Evolutionary conservation across 192 early-diverging fungal genomes (phyloP).

Genomic region (Umbelopsis sp.): DNA sequence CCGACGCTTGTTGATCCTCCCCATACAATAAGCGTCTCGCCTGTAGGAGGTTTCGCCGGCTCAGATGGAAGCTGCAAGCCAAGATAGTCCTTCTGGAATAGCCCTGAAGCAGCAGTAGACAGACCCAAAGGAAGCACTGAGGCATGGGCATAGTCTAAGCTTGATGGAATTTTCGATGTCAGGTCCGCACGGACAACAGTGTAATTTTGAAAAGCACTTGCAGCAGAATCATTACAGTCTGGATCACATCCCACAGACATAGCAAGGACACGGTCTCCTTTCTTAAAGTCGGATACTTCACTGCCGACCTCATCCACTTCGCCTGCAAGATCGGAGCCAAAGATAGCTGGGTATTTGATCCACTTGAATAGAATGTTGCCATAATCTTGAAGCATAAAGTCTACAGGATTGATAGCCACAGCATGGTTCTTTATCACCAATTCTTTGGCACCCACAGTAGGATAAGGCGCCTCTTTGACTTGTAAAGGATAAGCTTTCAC

Average conservation of each 20-base stretch:
- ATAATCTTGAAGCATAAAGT: not conserved
- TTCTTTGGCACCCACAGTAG: not conserved
- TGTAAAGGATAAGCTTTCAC: not conserved
- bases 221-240: slow-evolving; percentile 11
- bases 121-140: slow-evolving; percentile 55
- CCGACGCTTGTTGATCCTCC: slow-evolving; percentile 63
- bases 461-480: not conserved
- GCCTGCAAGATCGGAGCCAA: slow-evolving; percentile 12
- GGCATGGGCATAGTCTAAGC: slow-evolving; percentile 40
- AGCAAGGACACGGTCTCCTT: slow-evolving; percentile 56
- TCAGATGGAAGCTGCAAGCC: slow-evolving; percentile 6
- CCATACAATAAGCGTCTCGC: slow-evolving; percentile 48
- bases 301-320: slow-evolving; percentile 1
- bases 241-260: slow-evolving; percentile 39
- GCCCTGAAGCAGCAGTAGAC: slow-evolving; percentile 54
- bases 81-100: slow-evolving; percentile 36
- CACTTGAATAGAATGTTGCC: no score
- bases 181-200: not conserved
- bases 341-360: not conserved
- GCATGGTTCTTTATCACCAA: slow-evolving; percentile 11
- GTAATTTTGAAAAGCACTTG: slow-evolving; percentile 4
- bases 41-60: slow-evolving; percentile 5
- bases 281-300: slow-evolving; percentile 39
- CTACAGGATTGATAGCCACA: slow-evolving; percentile 16
- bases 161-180: slow-evolving; percentile 18